Base-by-base conservation (phyloP, 306 rosid species). In the Begonia masoniana region DNA sequence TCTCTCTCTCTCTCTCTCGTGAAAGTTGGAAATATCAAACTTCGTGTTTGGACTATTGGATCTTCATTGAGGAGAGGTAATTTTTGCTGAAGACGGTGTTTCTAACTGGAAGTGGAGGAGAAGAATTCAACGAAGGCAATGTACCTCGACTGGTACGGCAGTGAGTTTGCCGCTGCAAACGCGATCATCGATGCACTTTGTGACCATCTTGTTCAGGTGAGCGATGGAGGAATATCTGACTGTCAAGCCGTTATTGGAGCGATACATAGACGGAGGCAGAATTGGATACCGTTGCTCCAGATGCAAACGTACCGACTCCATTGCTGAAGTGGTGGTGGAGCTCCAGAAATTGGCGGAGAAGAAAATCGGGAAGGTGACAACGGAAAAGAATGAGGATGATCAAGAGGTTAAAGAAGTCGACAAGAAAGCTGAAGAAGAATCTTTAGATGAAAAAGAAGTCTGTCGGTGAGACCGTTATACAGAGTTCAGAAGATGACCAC, bases 81-180 rank as follows among this genome's bases (percentile, higher is more conserved):
- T 21, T 21, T 21, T 21, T 1, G 24, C 24, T 21, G 24, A 21
- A 21, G 24, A 21, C 24, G 24, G 24, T 21, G 24, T 21, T 21
- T 21, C 35, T 26, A 26, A 15, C 75, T 81, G 2, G 10, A 82
- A 13, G 48, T 63, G 76, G 51, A 58, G 57, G 66, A 78, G 43
- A 10, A n/a, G 49, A 45, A 12, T 45, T 45, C 49, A 45, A 45
- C 64, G 60, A 72, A 63, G 46, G 62, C 76, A 69, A 35, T 95
- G 2, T 71, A 86, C 43, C 47, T 87, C 4, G 75, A 84, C 0
- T 92, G 99, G 99, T 83, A 67, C 56, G 78, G 84, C n/a, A 85
- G 96, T 12, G 99, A 92, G 66, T 92, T 92, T 21, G 99, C 96
- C 6, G 99, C 99, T 1, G 95, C 99, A 0, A 92, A 92, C 64